A percentile compares a stretch with the other conserved stretches of the same genome.
phyloP scores from a whole-genome alignment of 345 rosid species.

The Linum usitatissimum region DNA sequence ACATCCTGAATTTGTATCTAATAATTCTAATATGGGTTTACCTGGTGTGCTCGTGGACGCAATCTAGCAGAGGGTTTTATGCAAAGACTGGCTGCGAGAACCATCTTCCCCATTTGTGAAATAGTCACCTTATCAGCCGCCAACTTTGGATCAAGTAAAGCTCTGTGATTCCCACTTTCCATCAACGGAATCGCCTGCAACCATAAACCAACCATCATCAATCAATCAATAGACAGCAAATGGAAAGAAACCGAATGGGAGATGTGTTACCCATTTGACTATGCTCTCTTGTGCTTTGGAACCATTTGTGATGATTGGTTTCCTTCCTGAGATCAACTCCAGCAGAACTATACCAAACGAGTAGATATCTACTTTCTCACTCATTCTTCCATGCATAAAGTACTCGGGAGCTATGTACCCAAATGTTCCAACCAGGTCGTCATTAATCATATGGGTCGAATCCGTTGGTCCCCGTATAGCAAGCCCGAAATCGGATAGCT shows the following conservation, averaged over 20 bases:
- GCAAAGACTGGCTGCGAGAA: conserved; percentile 20
- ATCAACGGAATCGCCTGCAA: conserved; percentile 21
- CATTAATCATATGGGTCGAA: neutral
- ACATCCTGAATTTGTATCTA: neutral
- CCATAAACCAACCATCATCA: neutral
- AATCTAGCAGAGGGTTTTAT: conserved; percentile 13
- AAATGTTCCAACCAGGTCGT: conserved; percentile 22
- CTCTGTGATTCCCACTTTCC: conserved; percentile 12
- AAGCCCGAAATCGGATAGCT: conserved; percentile 23
- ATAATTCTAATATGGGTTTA: neutral
- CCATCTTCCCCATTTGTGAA: conserved; percentile 12
- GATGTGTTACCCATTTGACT: conserved; percentile 18
- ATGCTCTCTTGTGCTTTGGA: conserved; percentile 13
- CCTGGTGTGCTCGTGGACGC: conserved; percentile 19
- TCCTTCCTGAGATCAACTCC: conserved; percentile 18
- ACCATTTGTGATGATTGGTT: conserved; percentile 8
- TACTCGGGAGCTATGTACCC: conserved; percentile 28
- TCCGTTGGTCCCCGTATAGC: conserved; percentile 17
- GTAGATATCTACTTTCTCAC: conserved; percentile 21
- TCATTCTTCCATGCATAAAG: conserved; percentile 19
- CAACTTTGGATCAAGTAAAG: conserved; percentile 13
- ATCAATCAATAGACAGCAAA: neutral
- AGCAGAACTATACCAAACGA: conserved; percentile 22
- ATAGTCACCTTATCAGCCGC: neutral
- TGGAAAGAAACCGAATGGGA: neutral